Base-by-base conservation (phyloP, 176 grass and related monocot species). In the Areca catechu region DNA sequence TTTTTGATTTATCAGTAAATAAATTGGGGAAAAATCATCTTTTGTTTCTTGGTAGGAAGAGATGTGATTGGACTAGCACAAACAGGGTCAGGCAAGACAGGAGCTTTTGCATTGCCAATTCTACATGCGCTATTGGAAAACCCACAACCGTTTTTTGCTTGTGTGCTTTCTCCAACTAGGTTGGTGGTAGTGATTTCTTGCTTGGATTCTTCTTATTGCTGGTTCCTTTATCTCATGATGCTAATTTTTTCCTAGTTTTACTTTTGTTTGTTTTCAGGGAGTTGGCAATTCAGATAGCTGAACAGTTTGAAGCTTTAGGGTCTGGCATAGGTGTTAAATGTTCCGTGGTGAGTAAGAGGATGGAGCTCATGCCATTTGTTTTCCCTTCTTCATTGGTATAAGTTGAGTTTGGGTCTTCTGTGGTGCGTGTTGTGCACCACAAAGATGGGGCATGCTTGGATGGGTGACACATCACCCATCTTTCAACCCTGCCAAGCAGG, bases 61-160 rank as follows among this genome's bases (percentile, higher is more conserved):
- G 93, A 97, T 64, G 58, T 97, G 15, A 92, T 92, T 48, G 87
- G 87, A 29, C 37, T 97, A 58, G 92, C 86, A 34, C 86, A 91
- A 67, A 91, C 86, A 15, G 92, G 92, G n/a, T 97, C 86, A 0
- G 86, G 86, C 18, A 91, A 97, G 77, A 97, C 92, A 50, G 92
- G 72, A 43, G 92, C 92, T 0, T 97, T 97, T 55, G 87, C 76
- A 1, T 71, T 97, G 50, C 93, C 87, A 0, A 91, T 97, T 70
- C 73, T 97, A 30, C 83, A 88, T 64, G 68, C 73, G 19, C 71
- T 97, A 50, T 70, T 97, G 6, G 69, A 80, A 49, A 73, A 84
- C 20, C 78, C 66, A 20, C 78, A 78, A 24, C 63, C 86, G 0
- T 88, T 97, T 66, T 97, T 88, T 60, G 87, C 93, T 50, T 97